Conservation (phyloP, 176 grass and related monocot species). For the Hsuehochloa calcarea region DNA sequence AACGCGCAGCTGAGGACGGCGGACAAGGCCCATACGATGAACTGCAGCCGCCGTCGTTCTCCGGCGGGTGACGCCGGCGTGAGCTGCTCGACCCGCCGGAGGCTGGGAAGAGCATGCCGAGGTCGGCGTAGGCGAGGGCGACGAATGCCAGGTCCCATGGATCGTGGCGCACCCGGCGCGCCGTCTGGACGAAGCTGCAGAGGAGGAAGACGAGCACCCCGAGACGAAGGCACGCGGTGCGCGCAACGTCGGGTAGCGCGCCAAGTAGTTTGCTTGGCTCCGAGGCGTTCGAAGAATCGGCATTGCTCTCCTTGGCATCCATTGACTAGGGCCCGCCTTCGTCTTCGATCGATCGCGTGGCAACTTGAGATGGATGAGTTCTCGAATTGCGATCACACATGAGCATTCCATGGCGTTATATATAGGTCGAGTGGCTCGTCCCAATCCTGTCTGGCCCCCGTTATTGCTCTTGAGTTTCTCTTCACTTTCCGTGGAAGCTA, state of each 20-base stretch:
- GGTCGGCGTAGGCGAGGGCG: not conserved
- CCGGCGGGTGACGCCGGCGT: not conserved
- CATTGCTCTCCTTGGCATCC: not conserved
- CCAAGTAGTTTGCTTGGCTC: not conserved
- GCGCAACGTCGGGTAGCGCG: not conserved
- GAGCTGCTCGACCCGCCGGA: conserved; percentile 2
- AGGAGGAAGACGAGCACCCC: conserved; percentile 8
- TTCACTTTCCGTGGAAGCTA: too few species aligned
- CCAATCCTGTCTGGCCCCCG: too few species aligned
- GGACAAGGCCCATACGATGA: not conserved
- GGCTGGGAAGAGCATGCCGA: not conserved
- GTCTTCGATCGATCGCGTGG: too few species aligned
- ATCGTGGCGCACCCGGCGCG: not conserved
- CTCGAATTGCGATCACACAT: too few species aligned
- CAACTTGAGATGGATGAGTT: too few species aligned
- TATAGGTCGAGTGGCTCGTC: too few species aligned
- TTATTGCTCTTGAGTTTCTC: too few species aligned
- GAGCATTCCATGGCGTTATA: too few species aligned
- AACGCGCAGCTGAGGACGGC: conserved; percentile 3
- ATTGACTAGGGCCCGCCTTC: not conserved
- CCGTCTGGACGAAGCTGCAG: not conserved
- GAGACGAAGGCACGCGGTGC: not conserved
- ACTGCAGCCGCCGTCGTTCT: not conserved
- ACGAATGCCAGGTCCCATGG: not conserved
- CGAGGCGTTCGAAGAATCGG: not conserved